Percentiles rank a stretch among this genome's conserved stretches.
phyloP scores from a whole-genome alignment of 2,329 filamentous ascomycete species.

The Immersiporthe knoxdaviesiana region DNA sequence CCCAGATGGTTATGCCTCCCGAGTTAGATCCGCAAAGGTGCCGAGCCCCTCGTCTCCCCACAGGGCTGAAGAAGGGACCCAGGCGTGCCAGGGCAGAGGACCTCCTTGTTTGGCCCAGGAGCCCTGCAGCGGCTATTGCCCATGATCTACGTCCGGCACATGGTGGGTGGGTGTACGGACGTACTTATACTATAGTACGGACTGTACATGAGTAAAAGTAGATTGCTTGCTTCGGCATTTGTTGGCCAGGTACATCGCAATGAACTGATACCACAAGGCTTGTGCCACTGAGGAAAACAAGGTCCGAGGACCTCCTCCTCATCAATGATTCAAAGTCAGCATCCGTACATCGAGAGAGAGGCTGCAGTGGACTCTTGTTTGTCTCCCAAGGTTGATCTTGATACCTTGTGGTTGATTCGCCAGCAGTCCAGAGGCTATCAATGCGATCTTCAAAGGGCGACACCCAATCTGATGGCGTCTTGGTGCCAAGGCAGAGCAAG shows the following conservation, averaged over 20 bases:
- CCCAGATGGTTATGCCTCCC: slow-evolving; percentile 7
- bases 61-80: slow-evolving; percentile 13
- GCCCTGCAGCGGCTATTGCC: slow-evolving; percentile 3
- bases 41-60: slow-evolving; percentile 11
- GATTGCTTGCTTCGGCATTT: slow-evolving; percentile 1
- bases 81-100: too few relatives aligned
- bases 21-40: slow-evolving; percentile 11
- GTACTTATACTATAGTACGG: too few relatives aligned
- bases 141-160: slow-evolving; percentile 5
- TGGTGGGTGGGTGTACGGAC: too few relatives aligned
- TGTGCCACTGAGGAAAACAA: neutral
- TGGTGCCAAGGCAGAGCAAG: neutral
- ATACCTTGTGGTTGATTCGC: neutral
- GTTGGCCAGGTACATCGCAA: neutral
- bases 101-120: slow-evolving; percentile 1
- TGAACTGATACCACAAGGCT: neutral
- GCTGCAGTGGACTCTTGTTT: neutral
- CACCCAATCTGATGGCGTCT: neutral
- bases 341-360: neutral
- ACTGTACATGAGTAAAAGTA: too few relatives aligned
- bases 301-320: neutral
- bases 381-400: neutral
- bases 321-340: neutral
- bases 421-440: neutral
- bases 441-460: neutral